Percentiles rank a stretch among this genome's conserved stretches.
These are phyloP conservation scores for Phalaenopsis equestris DNA, from an alignment of 106 monocot genomes.

Conservation along the genomic window DNA sequence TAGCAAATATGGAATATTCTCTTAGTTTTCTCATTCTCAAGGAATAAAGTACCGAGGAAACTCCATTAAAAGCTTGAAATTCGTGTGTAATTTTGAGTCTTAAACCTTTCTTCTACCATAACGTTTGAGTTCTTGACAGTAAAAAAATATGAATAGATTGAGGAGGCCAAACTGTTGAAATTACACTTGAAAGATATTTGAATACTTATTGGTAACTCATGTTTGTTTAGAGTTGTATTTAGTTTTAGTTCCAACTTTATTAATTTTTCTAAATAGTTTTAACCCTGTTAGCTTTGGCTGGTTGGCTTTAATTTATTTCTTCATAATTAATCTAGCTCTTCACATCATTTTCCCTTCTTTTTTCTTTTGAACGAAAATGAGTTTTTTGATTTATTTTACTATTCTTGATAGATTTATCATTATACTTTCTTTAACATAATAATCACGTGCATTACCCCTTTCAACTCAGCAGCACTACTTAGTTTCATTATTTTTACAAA, in stretches of 20 bases:
- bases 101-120: neutral
- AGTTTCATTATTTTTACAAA: neutral
- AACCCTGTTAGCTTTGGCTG: neutral
- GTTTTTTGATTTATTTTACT: neutral
- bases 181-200: neutral
- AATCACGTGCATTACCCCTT: neutral
- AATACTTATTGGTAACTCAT: neutral
- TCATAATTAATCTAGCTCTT: neutral
- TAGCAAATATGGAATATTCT: neutral
- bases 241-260: neutral
- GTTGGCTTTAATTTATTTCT: neutral
- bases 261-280: neutral
- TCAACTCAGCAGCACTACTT: neutral
- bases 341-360: neutral
- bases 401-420: neutral
- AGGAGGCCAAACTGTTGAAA: neutral
- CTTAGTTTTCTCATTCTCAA: neutral
- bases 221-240: neutral
- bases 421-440: neutral
- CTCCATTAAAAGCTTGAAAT: neutral
- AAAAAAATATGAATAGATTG: neutral
- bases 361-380: neutral
- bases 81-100: neutral
- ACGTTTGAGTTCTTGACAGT: neutral
- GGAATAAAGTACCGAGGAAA: neutral